Percentiles rank a stretch among this genome's conserved stretches.
Evolutionary conservation across 495 filamentous ascomycete genomes (phyloP).

Genomic region (Echria macrotheca): DNA sequence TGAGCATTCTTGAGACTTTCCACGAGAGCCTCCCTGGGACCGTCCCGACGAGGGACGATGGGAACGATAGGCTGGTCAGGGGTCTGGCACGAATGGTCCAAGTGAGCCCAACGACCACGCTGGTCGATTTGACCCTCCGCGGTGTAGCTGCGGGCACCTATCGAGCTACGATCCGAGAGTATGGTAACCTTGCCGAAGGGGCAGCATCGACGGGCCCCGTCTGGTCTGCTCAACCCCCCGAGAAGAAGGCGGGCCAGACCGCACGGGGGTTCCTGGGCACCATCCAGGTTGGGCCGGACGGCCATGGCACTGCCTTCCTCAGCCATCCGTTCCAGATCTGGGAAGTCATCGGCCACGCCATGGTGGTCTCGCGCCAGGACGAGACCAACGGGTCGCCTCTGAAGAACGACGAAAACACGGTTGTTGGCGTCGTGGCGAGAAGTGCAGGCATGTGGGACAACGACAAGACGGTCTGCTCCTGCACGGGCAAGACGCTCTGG

Average conservation of each 20-base stretch:
- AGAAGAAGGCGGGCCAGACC: constrained; percentile 13
- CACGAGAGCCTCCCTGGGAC: constrained; percentile 32
- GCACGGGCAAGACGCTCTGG: constrained; percentile 97
- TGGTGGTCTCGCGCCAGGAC: constrained; percentile 66
- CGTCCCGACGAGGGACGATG: constrained; percentile 22
- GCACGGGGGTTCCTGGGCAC: constrained; percentile 67
- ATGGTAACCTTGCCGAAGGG: constrained; percentile 84
- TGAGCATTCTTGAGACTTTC: constrained; percentile 95
- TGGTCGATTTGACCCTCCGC: constrained; percentile 83
- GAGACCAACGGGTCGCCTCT: constrained; percentile 46
- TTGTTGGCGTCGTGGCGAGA: constrained; percentile 88
- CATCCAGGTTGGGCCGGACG: constrained; percentile 61
- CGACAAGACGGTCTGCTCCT: constrained; percentile 91
- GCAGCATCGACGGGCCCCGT: constrained; percentile 75
- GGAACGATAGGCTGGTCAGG: constrained; percentile 48
- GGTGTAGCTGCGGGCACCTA: constrained; percentile 81
- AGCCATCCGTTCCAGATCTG: constrained; percentile 80
- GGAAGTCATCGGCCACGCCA: constrained; percentile 90
- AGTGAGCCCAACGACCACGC: constrained; percentile 64
- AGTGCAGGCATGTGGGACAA: constrained; percentile 98
- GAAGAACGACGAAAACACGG: constrained; percentile 69
- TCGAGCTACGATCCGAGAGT: constrained; percentile 72
- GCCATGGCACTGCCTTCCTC: constrained; percentile 70
- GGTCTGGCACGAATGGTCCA: constrained; percentile 79
- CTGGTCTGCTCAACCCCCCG: constrained; percentile 49